Evolutionary conservation across 2,329 filamentous ascomycete species (phyloP), one percentile per base, ranked within the genome.

Genomic region (Aspergillus fumigatiaffinis): DNA sequence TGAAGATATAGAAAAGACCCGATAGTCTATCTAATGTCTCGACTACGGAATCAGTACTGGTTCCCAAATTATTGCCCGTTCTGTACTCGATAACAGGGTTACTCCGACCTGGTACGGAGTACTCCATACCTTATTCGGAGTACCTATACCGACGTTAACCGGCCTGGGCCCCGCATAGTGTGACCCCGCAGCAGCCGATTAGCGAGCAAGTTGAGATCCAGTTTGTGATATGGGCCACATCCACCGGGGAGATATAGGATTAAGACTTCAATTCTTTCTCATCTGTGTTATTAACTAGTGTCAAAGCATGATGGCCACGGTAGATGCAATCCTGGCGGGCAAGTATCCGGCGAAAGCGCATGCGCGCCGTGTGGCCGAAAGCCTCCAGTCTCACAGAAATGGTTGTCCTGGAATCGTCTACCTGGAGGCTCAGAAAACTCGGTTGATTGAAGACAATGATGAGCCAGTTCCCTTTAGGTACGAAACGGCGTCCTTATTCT

Each of bases 381-480:
- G 87, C 73, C 87, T 97, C 62, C 82, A 83, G 54, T 79, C 84
- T 59, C 77, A 67, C 41, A 86, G 89, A 70, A 78, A 86, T 44
- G 85, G 88, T 32, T 81, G 84, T 61, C 82, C 79, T 32, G 92
- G 92, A 50, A 81, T 93, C 20, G 82, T 99, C 56, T 99, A 97
- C 72, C 82, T 97, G 49, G 93, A 97, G 79, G 89, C 87, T 54
- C 89, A 92, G 70, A 86, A 88, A 73, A 91, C 87, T 61, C 87
- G 84, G 70, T 80, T 96, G 74, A 84, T 90, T 50, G 93, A 97
- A 76, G 93, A 99, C 73, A 93, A 91, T 70, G 94, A 97, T 74
- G 86, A 90, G 70, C 82, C 87, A 7, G 84, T 87, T 68, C 91
- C 86, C 25, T 97, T 96, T 74, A 84, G 91, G 86, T 92, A 81